phyloP scores from a whole-genome alignment of 208 protist species.

The Wallacemonas collosoma region DNA sequence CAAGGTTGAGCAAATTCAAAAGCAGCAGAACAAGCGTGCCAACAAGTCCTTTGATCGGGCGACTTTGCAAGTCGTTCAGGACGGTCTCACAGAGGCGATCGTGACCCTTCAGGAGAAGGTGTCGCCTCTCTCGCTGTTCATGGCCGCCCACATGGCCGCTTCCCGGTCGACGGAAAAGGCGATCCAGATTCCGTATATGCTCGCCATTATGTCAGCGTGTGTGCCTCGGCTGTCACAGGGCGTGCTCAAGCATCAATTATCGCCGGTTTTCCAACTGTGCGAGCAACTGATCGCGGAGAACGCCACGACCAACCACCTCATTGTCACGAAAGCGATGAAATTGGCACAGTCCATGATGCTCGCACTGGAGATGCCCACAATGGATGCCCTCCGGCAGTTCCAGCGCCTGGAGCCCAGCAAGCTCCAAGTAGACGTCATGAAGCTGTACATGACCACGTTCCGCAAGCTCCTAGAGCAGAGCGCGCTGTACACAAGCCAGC shows the following conservation, averaged over 20 bases:
- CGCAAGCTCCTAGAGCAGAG: slow-evolving; percentile 81
- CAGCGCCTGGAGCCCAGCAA: slow-evolving; percentile 77
- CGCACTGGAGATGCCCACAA: slow-evolving; percentile 51
- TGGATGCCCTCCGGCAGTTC: slow-evolving; percentile 38
- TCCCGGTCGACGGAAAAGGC: slow-evolving; percentile 48
- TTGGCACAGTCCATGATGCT: slow-evolving; percentile 69
- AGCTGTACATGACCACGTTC: slow-evolving; percentile 72
- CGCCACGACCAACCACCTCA: slow-evolving; percentile 51
- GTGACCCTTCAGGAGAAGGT: slow-evolving; percentile 57
- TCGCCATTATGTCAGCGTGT: slow-evolving; percentile 77
- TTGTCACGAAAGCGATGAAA: slow-evolving; percentile 76
- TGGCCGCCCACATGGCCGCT: slow-evolving; percentile 71
- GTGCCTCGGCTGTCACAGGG: slow-evolving; percentile 72
- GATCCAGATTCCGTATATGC: slow-evolving; percentile 79
- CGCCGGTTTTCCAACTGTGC: slow-evolving; percentile 42
- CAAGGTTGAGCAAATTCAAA: slow-evolving; percentile 50
- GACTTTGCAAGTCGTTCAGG: slow-evolving; percentile 68
- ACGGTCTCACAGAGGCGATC: slow-evolving; percentile 74
- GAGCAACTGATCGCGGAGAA: slow-evolving; percentile 83
- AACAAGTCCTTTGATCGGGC: slow-evolving; percentile 73
- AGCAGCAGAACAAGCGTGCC: slow-evolving; percentile 72
- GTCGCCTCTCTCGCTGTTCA: slow-evolving; percentile 78
- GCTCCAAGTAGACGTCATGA: slow-evolving; percentile 65
- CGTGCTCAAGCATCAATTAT: slow-evolving; percentile 57
- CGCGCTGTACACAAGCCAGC: slow-evolving; percentile 44